Base-by-base conservation (phyloP, 371 early-diverging fungal species). In the Mucor lusitanicus region DNA sequence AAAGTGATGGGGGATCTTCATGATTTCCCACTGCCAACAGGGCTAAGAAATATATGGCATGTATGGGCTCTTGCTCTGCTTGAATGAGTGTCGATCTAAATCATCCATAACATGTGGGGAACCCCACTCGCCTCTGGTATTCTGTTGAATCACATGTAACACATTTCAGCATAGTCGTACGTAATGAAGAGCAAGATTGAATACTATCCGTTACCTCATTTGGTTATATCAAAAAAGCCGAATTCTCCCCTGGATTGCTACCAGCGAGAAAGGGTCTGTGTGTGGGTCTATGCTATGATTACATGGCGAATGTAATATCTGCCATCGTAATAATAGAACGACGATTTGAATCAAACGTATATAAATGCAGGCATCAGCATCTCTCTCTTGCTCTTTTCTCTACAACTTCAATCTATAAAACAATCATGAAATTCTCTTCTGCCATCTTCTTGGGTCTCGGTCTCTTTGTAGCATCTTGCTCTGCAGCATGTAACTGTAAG, bases 401-500 rank as follows among this genome's bases (percentile, higher is more conserved):
- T 54, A 30, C 37, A 23, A 17, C 23, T 30, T 30, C 30, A 30
- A 30, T 17, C 53, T n/a, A 40, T 25, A 42, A 27, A 27, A 39
- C 9, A 35, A 65, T 32, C 5, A 74, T 74, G 70, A 70, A 67
- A 50, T 56, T 62, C 35, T n/a, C 67, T 28, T 42, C 48, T 28
- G n/a, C 50, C 37, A 7, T 56, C n/a, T 28, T 74, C 17, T 54
- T 44, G 15, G n/a, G 39, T 54, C 59, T 71, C 59, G 57, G 57
- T 59, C 25, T 69, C 33, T 69, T 71, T 23, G 64, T 65, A 44
- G 61, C 67, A 11, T 69, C 71, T 9, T 63, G 64, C 30, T 63
- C 54, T 25, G 69, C 75, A 30, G 72, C 63, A 5, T 75, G 71
- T 48, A 60, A 65, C 54, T 75, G 75, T 68, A 44, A 63, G 33